phyloP scores from a whole-genome alignment of 768 basidiomycete species.

The Mycena crocata region DNA sequence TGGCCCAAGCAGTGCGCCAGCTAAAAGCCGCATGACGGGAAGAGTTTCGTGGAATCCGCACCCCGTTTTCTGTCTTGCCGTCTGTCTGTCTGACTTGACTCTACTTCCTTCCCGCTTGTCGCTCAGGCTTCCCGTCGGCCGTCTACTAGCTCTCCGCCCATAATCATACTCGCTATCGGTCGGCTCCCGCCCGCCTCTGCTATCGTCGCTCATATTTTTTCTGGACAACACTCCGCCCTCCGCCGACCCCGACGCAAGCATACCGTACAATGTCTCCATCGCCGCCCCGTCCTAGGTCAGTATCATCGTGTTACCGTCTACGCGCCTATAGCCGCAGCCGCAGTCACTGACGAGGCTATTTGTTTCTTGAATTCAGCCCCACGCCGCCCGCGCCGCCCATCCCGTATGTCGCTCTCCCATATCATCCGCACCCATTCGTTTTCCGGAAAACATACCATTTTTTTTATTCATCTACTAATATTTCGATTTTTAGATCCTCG shows the following conservation, averaged over 20 bases:
- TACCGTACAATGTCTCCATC: slow-evolving; percentile 1
- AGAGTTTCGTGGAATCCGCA: background rate
- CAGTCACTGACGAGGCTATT: too few relatives aligned
- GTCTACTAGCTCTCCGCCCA: too few relatives aligned
- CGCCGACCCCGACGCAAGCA: too few relatives aligned
- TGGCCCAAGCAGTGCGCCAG: slow-evolving; percentile 10
- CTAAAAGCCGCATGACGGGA: slow-evolving; percentile 30
- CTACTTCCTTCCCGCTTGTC: too few relatives aligned
- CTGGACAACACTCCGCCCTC: too few relatives aligned
- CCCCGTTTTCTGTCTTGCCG: slow-evolving; percentile 8
- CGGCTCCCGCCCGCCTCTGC: too few relatives aligned
- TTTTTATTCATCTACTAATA: background rate
- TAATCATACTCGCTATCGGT: too few relatives aligned
- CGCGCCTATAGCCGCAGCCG: background rate
- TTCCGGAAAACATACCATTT: slow-evolving; percentile 17
- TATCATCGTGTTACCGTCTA: background rate
- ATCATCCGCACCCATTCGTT: background rate
- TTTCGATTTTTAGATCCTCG: background rate
- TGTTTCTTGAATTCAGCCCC: too few relatives aligned
- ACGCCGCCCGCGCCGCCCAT: slow-evolving; percentile 19
- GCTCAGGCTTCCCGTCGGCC: too few relatives aligned
- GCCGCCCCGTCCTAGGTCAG: slow-evolving; percentile 2
- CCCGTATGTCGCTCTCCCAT: slow-evolving; percentile 19
- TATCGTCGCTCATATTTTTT: too few relatives aligned
- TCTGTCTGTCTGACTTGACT: background rate